A percentile compares a stretch with the other conserved stretches of the same genome.
phyloP scores from a whole-genome alignment of 2,329 filamentous ascomycete genomes.

The Fusarium sacchari region DNA sequence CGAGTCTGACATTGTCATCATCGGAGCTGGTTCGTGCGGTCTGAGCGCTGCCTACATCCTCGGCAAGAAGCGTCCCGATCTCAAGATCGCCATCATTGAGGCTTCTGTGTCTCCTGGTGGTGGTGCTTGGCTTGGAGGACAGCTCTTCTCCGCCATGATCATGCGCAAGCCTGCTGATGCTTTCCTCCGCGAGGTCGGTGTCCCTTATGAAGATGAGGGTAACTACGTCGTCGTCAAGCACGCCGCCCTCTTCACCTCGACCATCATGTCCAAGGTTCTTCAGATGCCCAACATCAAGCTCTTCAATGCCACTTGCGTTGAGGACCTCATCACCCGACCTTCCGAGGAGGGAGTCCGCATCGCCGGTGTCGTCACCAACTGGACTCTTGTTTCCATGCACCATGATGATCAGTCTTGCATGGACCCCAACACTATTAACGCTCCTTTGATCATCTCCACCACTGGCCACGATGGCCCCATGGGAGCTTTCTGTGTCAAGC shows the following conservation, averaged over 20 bases:
- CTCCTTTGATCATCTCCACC: slow-evolving; percentile 86
- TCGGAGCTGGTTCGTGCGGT: slow-evolving; percentile 90
- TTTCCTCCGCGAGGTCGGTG: slow-evolving; percentile 83
- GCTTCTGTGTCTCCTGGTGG: slow-evolving; percentile 87
- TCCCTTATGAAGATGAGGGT: slow-evolving; percentile 88
- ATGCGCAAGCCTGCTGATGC: slow-evolving; percentile 92
- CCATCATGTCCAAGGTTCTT: slow-evolving; percentile 84
- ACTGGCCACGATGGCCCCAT: slow-evolving; percentile 93
- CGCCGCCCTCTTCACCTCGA: slow-evolving; percentile 90
- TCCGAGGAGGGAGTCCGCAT: slow-evolving; percentile 70
- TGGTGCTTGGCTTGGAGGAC: slow-evolving; percentile 91
- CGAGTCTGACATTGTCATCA: slow-evolving; percentile 93
- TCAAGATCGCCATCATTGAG: slow-evolving; percentile 92
- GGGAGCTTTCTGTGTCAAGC: slow-evolving; percentile 90
- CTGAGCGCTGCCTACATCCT: slow-evolving; percentile 86
- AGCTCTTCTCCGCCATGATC: slow-evolving; percentile 95
- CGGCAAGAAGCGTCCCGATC: slow-evolving; percentile 83
- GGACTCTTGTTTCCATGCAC: slow-evolving; percentile 89
- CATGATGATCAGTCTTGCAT: slow-evolving; percentile 94
- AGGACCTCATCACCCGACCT: slow-evolving; percentile 89
- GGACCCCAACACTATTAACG: slow-evolving; percentile 98
- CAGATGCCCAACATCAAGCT: slow-evolving; percentile 92
- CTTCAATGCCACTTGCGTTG: slow-evolving; percentile 93
- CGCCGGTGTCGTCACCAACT: slow-evolving; percentile 93
- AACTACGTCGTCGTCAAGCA: slow-evolving; percentile 94